Evolutionary conservation across 2,329 filamentous ascomycete species (phyloP), one percentile per base, ranked within the genome.

Genomic region (Fusarium papillatum): DNA sequence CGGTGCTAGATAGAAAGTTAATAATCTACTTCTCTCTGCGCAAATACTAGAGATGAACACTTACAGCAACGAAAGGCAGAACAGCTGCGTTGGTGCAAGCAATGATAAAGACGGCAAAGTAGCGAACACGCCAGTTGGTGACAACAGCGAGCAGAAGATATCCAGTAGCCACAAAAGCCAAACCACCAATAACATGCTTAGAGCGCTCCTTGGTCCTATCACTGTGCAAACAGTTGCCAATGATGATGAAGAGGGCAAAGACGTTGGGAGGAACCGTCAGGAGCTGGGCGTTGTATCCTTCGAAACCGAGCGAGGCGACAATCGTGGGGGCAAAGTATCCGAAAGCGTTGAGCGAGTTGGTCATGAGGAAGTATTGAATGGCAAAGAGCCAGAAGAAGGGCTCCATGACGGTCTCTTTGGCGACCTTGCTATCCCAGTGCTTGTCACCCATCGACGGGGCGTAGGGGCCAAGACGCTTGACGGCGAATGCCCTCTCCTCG

Each of bases 241-340:
- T 72, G 11, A 82, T 80, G 63, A 84, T 72, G 34, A 84, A 80
- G 13, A 84, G 79, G 14, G 82, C 81, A 62, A 83, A 80, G 31
- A 84, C 82, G 29, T 84, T 84, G 3, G 83, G 83, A 5, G 83
- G 83, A 1, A 84, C 82, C 2, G 82, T 84, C 24, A 84, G 73
- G 5, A 84, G 75, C 68, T 84, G 83, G 5, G 82, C 83, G n/a
- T 79, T 65, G 62, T 83, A 72, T 2, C 80, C 80, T 26, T 74
- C 71, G 70, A 83, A 84, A 19, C 83, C 83, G 14, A 84, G 81
- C 4, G 80, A 79, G 22, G 82, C 76, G 26, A 84, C 79, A 31
- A 84, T 84, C 1, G 83, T 81, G 3, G 83, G 83, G 0, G 81
- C 79, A 39, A 84, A 84, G 73, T 84, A 84, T 3, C 79, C 80